Evolutionary conservation across 306 rosid genomes (phyloP), one percentile per base, ranked within the genome.

Genomic region (Fagus crenata): DNA sequence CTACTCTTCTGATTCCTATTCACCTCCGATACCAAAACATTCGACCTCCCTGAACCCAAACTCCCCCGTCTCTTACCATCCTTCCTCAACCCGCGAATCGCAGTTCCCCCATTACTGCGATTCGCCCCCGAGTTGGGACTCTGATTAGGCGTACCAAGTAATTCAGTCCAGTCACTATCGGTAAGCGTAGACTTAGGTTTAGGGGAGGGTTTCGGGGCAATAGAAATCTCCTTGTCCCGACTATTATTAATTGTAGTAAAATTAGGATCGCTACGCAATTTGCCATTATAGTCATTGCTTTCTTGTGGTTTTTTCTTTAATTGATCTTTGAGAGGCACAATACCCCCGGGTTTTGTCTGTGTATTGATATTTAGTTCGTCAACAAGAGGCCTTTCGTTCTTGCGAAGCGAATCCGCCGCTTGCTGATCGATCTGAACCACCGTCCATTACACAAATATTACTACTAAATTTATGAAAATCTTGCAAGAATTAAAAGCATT

Each of bases 381-480:
- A 1, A 70, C 80, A 61, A 41, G 78, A 82, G 85, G 73, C 77
- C 69, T 83, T 84, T 96, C 99, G 79, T 85, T 84, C 85, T 96
- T 96, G 60, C 89, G 85, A 75, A 96, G 92, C 64, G 97, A 91
- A 53, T 91, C 99, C 14, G 99, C 99, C 39, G 99, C 98, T 92
- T 96, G 98, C 84, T 92, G 97, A 80, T 96, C 99, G 83, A 96
- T 89, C 99, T 96, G 85, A 78, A 79, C 68, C 85, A 77, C 68
- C 85, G 78, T 78, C 59, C 83, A 77, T 79, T 69, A 69, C 89
- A 69, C 70, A 80, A 54, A 72, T 42, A 72, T 46, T 4, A 75
- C 46, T 41, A 75, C 28, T 31, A 40, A 41, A 55, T 22, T 22
- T 39, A 35, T 18, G 59, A 39, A 37, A 72, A 36, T 22, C 14